Percentiles rank a stretch among this genome's conserved stretches.
phyloP scores from a whole-genome alignment of 352 stramenopile genomes.

The Globisporangium paroecandrum region DNA sequence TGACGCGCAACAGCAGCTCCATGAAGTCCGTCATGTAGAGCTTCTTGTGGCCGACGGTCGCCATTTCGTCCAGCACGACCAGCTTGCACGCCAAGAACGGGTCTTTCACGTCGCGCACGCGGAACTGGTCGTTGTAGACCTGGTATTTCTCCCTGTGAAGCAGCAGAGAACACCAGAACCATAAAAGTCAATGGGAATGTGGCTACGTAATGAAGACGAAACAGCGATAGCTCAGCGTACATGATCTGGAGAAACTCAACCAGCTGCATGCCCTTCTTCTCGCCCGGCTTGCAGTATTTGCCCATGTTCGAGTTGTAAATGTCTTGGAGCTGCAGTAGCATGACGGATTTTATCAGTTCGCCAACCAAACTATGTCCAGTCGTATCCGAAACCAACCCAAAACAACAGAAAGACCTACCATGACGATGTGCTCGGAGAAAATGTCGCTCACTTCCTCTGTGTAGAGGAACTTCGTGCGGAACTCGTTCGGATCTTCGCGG shows the following conservation, averaged over 20 bases:
- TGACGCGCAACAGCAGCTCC: slow-evolving; percentile 65
- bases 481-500: slow-evolving; percentile 66
- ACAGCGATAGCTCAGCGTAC: slow-evolving; percentile 20
- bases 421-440: slow-evolving; percentile 66
- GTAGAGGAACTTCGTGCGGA: slow-evolving; percentile 67
- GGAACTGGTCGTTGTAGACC: slow-evolving; percentile 62
- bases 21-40: slow-evolving; percentile 77
- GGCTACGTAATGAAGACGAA: not conserved
- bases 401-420: slow-evolving; percentile 31
- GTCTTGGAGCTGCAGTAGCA: slow-evolving; percentile 49
- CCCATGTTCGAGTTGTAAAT: slow-evolving; percentile 74
- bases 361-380: not conserved
- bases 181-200: too few species aligned
- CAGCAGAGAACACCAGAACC: not conserved
- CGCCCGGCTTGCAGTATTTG: slow-evolving; percentile 63
- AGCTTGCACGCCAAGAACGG: slow-evolving; percentile 72
- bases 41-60: slow-evolving; percentile 64
- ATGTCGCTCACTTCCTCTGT: slow-evolving; percentile 72
- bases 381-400: not conserved
- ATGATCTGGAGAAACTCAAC: slow-evolving; percentile 57
- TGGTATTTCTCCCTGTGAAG: slow-evolving; percentile 51
- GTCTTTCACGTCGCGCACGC: slow-evolving; percentile 62
- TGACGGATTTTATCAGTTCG: not conserved
- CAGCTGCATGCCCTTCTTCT: slow-evolving; percentile 78
- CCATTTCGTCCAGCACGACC: slow-evolving; percentile 74